phyloP scores from a whole-genome alignment of 2,329 filamentous ascomycete species.

The Phoma herbarum region DNA sequence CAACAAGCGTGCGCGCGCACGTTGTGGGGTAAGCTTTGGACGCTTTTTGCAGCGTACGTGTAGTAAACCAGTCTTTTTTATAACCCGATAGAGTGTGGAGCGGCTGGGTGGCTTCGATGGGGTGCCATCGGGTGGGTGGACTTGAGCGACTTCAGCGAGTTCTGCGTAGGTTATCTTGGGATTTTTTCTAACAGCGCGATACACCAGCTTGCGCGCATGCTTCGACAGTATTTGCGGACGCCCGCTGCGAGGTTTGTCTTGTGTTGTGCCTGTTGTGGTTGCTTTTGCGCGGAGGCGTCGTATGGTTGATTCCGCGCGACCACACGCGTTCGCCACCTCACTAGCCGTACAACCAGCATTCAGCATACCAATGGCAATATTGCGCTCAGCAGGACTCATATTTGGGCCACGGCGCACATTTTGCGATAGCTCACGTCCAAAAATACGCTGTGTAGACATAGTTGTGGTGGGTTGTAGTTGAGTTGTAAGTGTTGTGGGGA shows the following conservation, averaged over 20 bases:
- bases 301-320: neutral
- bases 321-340: neutral
- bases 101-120: neutral
- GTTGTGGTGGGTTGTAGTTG: neutral
- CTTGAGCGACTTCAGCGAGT: neutral
- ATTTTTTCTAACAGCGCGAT: neutral
- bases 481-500: neutral
- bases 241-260: neutral
- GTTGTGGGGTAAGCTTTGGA: neutral
- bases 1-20: no score
- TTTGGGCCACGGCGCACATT: neutral
- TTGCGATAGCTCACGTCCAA: neutral
- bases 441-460: neutral
- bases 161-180: constrained; percentile 20
- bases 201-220: neutral
- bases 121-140: neutral
- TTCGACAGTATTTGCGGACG: neutral
- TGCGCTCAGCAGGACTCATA: neutral
- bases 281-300: neutral
- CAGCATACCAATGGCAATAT: neutral
- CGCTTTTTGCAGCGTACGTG: neutral
- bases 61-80: neutral
- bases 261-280: neutral
- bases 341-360: neutral
- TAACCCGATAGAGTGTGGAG: constrained; percentile 7